Evolutionary conservation across 176 grass and related monocot species (phyloP), one percentile per base, ranked within the genome.

Genomic region (Poa annua): DNA sequence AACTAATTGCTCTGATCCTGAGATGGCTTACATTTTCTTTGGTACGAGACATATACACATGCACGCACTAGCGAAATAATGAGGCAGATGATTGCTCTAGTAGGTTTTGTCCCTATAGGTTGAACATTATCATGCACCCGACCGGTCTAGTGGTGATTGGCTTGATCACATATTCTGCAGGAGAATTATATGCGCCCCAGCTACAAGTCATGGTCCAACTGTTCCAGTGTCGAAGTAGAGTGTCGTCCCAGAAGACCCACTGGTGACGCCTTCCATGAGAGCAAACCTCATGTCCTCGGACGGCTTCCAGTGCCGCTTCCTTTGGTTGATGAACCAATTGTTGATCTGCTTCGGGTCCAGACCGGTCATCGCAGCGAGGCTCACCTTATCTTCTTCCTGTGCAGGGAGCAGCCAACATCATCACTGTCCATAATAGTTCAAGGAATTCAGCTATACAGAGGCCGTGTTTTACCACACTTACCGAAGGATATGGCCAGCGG

Each of bases 341-440:
- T 97, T 97, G 38, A 97, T 97, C 80, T 97, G 95, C 83, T 94
- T 97, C 6, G 90, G 90, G 55, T 92, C 92, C 1, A 97, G 85
- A 33, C 95, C 95, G 0, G 95, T 97, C 86, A 84, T 81, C 0
- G 84, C 86, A 0, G 95, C 95, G 0, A 97, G 90, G 35, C 88
- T 92, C 34, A 90, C 82, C 86, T 97, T 97, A 75, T 97, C 92
- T 64, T 97, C 95, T 81, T 97, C 95, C 95, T 97, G 81, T 66
- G 62, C 44, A 25, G 10, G 54, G 17, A 14, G 67, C 55, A 17
- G 56, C 49, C 14, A 3, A 44, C 11, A 63, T 80, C 49, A 66
- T 51, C 21, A 38, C 36, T 24, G 1, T 36, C 38, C 67, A 80
- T 11, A 29, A 24, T 10, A 7, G 7, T 2, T 38, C 6, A 50